These are phyloP conservation scores for Fimicolochytrium jonesii DNA, from an alignment of 192 early-diverging fungal species.

Conservation along the genomic window DNA sequence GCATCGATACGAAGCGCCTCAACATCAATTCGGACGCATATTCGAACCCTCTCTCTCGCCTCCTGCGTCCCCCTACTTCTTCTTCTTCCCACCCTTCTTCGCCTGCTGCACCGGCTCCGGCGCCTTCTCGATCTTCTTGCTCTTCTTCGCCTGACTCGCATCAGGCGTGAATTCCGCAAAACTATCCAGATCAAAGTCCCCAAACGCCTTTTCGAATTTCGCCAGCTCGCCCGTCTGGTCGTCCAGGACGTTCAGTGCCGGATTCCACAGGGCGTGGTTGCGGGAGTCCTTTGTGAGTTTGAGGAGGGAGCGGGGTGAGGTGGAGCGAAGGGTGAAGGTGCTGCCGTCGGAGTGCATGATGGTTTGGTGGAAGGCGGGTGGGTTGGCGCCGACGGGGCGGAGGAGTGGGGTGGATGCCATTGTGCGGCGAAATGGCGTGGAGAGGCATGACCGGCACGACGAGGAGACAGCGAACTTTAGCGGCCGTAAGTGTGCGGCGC, in stretches of 20 bases:
- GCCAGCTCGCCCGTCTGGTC: constrained; percentile 79
- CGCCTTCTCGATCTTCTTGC: neutral
- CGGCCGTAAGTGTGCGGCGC: too few species aligned
- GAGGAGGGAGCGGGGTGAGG: constrained; percentile 79
- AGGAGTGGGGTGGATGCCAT: neutral
- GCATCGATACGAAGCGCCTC: too few species aligned
- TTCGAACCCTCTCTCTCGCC: too few species aligned
- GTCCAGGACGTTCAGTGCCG: constrained; percentile 50
- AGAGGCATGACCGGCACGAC: too few species aligned
- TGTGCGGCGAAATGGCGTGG: neutral
- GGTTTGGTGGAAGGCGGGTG: constrained; percentile 69
- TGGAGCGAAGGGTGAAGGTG: constrained; percentile 74
- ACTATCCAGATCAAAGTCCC: constrained; percentile 55
- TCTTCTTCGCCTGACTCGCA: neutral
- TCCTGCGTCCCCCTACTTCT: too few species aligned
- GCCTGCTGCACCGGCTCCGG: neutral
- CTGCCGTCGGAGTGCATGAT: constrained; percentile 87
- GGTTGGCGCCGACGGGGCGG: constrained; percentile 29
- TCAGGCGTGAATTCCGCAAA: constrained; percentile 38
- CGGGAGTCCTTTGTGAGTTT: constrained; percentile 89
- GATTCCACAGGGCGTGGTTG: constrained; percentile 93
- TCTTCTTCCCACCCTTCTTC: constrained; percentile 27
- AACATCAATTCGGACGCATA: too few species aligned
- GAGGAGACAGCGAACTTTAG: too few species aligned
- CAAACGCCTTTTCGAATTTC: constrained; percentile 78